Percentiles rank a stretch among this genome's conserved stretches.
phyloP scores from a whole-genome alignment of 2,329 filamentous ascomycete species.

The Penicillium sp. region DNA sequence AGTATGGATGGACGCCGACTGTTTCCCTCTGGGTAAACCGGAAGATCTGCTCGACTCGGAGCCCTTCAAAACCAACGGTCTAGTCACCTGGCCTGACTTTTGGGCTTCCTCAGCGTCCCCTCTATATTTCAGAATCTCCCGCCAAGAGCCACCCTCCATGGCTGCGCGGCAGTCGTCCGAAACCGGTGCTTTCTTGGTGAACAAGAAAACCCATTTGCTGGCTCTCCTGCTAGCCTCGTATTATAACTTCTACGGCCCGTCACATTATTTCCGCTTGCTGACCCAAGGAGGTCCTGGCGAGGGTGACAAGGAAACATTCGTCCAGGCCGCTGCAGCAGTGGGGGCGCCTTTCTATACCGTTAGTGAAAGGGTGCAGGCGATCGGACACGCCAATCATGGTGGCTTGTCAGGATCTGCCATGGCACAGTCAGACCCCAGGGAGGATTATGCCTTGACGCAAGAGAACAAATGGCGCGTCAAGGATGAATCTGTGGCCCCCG shows the following conservation, averaged over 20 bases:
- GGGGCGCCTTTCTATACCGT: constrained; percentile 38
- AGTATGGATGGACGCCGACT: constrained; percentile 61
- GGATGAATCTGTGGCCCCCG: constrained; percentile 30
- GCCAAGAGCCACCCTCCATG: constrained; percentile 35
- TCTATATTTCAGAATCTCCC: constrained; percentile 46
- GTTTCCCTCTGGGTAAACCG: constrained; percentile 53
- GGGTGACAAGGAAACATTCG: constrained; percentile 43
- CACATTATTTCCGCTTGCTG: constrained; percentile 41
- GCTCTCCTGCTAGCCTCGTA: constrained; percentile 40
- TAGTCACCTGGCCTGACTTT: constrained; percentile 61
- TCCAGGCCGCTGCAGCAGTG: constrained; percentile 37
- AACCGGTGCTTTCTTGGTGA: constrained; percentile 38
- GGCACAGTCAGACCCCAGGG: constrained; percentile 41
- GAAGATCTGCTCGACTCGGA: constrained; percentile 52
- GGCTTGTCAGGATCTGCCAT: constrained; percentile 39
- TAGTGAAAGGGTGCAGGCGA: constrained; percentile 36
- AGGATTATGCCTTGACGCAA: constrained; percentile 37
- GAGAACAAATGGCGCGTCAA: constrained; percentile 36
- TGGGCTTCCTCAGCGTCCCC: constrained; percentile 48
- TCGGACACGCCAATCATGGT: constrained; percentile 33
- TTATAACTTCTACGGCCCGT: constrained; percentile 39
- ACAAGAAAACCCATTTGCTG: constrained; percentile 37
- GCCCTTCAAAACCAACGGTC: constrained; percentile 54
- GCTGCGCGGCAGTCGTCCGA: constrained; percentile 39
- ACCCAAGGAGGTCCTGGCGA: constrained; percentile 42